Conservation (phyloP, 768 basidiomycete genomes). For the Clathrus columnatus region DNA sequence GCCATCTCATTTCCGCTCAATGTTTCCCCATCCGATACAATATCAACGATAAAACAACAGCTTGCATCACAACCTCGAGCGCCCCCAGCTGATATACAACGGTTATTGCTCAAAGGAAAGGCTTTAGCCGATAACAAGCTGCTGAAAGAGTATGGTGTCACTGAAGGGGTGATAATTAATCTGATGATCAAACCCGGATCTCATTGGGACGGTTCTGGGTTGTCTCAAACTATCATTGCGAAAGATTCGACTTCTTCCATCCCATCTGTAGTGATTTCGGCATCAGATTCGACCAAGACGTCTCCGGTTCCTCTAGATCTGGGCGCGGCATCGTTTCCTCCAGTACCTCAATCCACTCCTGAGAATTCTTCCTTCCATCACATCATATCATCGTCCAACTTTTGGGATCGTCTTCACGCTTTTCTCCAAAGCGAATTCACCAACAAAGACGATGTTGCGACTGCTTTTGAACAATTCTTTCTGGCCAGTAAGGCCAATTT, state of each 20-base stretch:
- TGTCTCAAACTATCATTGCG: background rate
- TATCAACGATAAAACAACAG: conserved; percentile 68
- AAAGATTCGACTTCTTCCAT: conserved; percentile 24
- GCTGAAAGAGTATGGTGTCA: conserved; percentile 81
- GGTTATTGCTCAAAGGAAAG: conserved; percentile 91
- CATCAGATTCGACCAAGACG: conserved; percentile 28
- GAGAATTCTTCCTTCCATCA: conserved; percentile 45
- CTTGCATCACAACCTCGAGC: conserved; percentile 60
- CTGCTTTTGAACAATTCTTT: conserved; percentile 83
- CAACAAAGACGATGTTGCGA: conserved; percentile 52
- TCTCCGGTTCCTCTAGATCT: conserved; percentile 61
- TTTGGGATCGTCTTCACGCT: conserved; percentile 63
- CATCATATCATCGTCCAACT: conserved; percentile 65
- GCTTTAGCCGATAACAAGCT: conserved; percentile 84
- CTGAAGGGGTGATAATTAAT: conserved; percentile 74
- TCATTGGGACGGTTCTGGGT: conserved; percentile 40
- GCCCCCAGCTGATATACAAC: conserved; percentile 71
- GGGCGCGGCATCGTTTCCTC: conserved; percentile 43
- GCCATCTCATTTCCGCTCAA: conserved; percentile 63
- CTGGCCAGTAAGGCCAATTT: conserved; percentile 71
- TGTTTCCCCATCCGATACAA: conserved; percentile 73
- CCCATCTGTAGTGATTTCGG: conserved; percentile 71
- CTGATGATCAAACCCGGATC: conserved; percentile 78
- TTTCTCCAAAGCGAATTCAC: conserved; percentile 64
- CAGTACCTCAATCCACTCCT: conserved; percentile 21